Conservation (phyloP, 2,329 filamentous ascomycete species). For the Penicillium freii region DNA sequence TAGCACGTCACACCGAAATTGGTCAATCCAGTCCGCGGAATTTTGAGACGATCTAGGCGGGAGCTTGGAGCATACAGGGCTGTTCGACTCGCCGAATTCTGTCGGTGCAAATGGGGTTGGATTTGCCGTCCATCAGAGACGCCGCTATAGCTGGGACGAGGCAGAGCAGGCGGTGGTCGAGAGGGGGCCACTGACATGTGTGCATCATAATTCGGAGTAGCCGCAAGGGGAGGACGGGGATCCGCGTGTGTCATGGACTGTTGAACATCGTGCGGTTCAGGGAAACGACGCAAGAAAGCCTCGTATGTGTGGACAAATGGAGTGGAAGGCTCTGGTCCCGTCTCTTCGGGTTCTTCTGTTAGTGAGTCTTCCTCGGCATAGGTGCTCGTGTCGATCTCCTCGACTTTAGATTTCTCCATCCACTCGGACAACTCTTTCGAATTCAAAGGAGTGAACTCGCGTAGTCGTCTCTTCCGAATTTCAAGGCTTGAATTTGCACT, state of each 20-base stretch:
- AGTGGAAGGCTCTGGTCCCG: slow-evolving; percentile 46
- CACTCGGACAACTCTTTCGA: slow-evolving; percentile 78
- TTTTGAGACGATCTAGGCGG: slow-evolving; percentile 46
- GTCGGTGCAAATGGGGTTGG: slow-evolving; percentile 43
- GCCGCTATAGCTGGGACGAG: slow-evolving; percentile 75
- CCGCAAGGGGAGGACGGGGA: slow-evolving; percentile 30
- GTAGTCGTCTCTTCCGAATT: slow-evolving; percentile 55
- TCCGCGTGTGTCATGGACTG: slow-evolving; percentile 55
- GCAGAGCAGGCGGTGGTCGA: slow-evolving; percentile 66
- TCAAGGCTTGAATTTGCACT: slow-evolving; percentile 53
- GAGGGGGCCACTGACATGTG: slow-evolving; percentile 59
- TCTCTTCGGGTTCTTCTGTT: slow-evolving; percentile 44
- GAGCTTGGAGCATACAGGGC: slow-evolving; percentile 44
- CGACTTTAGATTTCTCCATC: slow-evolving; percentile 71
- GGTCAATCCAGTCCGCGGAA: slow-evolving; percentile 69
- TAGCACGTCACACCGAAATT: slow-evolving; percentile 87
- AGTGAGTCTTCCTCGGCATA: slow-evolving; percentile 41
- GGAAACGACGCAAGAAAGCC: slow-evolving; percentile 80
- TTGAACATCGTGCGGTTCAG: slow-evolving; percentile 62
- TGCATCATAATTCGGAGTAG: slow-evolving; percentile 36
- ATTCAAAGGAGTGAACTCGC: slow-evolving; percentile 69
- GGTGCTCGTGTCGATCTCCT: slow-evolving; percentile 53
- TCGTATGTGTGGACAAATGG: slow-evolving; percentile 69
- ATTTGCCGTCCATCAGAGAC: slow-evolving; percentile 62
- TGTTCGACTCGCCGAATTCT: slow-evolving; percentile 46